Base-by-base conservation (phyloP, 345 rosid species). In the Euclidium syriacum region DNA sequence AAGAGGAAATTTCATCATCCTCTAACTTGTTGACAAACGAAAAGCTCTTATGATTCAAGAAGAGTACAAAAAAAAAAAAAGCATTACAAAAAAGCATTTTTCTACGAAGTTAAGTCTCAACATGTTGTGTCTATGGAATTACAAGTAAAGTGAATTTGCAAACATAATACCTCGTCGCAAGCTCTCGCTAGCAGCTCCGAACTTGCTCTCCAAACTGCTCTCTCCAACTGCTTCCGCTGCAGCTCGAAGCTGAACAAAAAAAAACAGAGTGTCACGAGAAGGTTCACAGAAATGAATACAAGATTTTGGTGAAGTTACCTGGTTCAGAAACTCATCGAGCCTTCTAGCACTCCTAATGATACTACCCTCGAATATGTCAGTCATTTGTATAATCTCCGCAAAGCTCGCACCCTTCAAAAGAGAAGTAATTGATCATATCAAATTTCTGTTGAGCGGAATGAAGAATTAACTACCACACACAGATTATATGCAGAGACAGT, bases 351-450 rank as follows among this genome's bases (percentile, higher is more conserved):
- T 95, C 66, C 96, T 81, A 50, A 90, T 85, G 62, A 95, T 83
- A 62, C 99, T 95, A 42, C 99, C 99, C 76, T 95, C 97, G 71
- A 95, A 95, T 64, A 90, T 90, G 76, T 90, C 96, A 10, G 99
- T 95, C 97, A 84, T 90, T 64, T 84, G 90, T 67, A 90, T 90
- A 29, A 95, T 83, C 67, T 95, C 99, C 18, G 88, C 85, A 80
- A 95, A 90, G 68, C 69, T 90, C 46, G 96, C 83, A 27, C 96
- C 97, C 99, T 90, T 33, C 26, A 42, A 42, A 67, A 40, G 44
- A 75, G 65, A 64, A 71, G 20, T 27, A 68, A 52, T 20, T 16
- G 3, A 43, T 7, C 60, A 46, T 43, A 58, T 49, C 61, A 49
- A 47, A 34, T 34, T 42, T 23, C 62, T 18, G 42, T 43, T 30